Conservation (phyloP, 1,284 basidiomycete species). For the Mycena citricolor region DNA sequence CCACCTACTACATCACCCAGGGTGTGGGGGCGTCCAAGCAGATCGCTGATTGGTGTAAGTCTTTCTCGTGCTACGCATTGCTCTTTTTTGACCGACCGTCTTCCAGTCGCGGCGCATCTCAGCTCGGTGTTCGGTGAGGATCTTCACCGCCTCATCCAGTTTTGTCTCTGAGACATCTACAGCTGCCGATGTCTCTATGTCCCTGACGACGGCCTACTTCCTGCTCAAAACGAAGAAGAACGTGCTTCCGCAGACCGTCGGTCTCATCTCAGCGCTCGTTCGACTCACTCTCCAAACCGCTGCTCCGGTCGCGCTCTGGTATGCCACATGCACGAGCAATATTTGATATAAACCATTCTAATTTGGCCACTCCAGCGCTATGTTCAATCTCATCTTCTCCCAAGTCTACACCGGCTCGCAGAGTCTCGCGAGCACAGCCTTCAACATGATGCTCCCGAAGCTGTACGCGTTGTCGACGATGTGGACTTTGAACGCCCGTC, state of each 20-base stretch:
- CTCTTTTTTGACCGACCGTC: slow-evolving; percentile 1
- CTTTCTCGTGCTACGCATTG: background rate
- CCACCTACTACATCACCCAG: slow-evolving; percentile 5
- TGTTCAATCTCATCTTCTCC: slow-evolving; percentile 37
- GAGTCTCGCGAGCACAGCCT: slow-evolving; percentile 29
- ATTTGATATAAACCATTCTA: slow-evolving; percentile 8
- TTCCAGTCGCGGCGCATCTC: slow-evolving; percentile 33
- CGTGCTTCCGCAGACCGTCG: slow-evolving; percentile 31
- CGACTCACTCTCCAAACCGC: slow-evolving; percentile 36
- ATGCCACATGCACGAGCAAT: slow-evolving; percentile 4
- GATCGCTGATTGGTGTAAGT: slow-evolving; percentile 34
- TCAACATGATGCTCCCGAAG: slow-evolving; percentile 34
- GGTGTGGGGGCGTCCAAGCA: slow-evolving; percentile 6
- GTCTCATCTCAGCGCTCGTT: slow-evolving; percentile 32
- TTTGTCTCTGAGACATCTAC: background rate
- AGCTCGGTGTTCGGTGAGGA: slow-evolving; percentile 30
- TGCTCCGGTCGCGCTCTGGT: slow-evolving; percentile 37
- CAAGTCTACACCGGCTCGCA: slow-evolving; percentile 29
- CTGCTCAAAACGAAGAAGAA: slow-evolving; percentile 32
- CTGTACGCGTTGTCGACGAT: slow-evolving; percentile 22
- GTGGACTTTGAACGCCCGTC: slow-evolving; percentile 20
- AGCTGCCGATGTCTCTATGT: slow-evolving; percentile 35
- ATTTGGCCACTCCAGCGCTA: slow-evolving; percentile 27
- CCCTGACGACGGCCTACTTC: slow-evolving; percentile 31
- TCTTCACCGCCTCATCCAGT: background rate